Evolutionary conservation across 1,284 basidiomycete genomes (phyloP), one percentile per base, ranked within the genome.

Genomic region (Omphalotus olearius): DNA sequence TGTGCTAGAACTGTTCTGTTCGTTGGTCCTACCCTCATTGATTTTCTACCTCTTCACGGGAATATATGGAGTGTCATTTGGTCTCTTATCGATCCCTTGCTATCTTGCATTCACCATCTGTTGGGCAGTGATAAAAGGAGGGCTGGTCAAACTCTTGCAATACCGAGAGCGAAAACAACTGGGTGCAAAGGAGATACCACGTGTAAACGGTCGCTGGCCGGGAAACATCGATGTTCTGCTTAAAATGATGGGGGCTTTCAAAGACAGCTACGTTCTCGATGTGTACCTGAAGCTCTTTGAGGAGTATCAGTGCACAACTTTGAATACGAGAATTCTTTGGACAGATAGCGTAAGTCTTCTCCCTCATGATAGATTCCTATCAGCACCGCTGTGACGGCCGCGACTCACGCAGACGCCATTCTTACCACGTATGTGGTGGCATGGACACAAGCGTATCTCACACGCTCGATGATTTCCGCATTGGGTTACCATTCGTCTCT

Each of bases 141-240:
- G 65, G 6, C 66, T 71, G 50, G 58, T 60, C 11, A 64, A 71
- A 46, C 56, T 66, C 49, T 51, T 60, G 0, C 77, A 81, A 44
- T 59, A 57, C 26, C 66, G 67, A 28, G 71, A 80, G 45, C 78
- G 79, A 0, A 61, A 60, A 13, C 68, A 69, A 20, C 63, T 82
- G 20, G 75, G 75, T 7, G 81, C 79, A 1, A 68, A 70, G 50
- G 69, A 66, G 2, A 78, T 84, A 45, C 78, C 80, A 3, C 68
- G 73, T 23, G 78, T 86, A n/a, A 66, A 74, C 17, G 85, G 85
- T 5, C 79, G 75, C 67, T 85, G 83, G 82, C 84, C 83, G 4
- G 86, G 86, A 16, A 88, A 88, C 61, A 68, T 88, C 56, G 85
- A 88, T 62, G 63, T 88, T 36, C 69, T 87, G 50, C 62, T 84